These are phyloP conservation scores for Suillus subaureus DNA, from an alignment of 768 basidiomycete genomes.

Conservation along the genomic window DNA sequence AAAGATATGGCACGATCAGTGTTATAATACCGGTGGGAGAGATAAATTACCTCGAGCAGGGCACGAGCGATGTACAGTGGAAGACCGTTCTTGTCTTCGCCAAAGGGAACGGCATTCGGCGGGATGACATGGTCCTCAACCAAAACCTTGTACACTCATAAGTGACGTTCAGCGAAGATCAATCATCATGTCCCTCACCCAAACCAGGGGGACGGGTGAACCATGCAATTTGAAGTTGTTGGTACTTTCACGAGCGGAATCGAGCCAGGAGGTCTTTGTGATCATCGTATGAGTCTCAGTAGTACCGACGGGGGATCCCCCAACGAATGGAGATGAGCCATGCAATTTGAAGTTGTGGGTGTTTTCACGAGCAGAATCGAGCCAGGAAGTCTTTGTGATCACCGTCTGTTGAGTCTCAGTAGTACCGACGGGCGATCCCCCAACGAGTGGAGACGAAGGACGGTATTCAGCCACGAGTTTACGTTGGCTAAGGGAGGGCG, in stretches of 20 bases:
- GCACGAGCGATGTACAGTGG: conserved; percentile 34
- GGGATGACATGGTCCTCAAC: conserved; percentile 34
- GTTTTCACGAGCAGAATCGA: conserved; percentile 30
- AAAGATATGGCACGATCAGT: neutral
- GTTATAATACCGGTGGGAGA: neutral
- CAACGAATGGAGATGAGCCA: conserved; percentile 21
- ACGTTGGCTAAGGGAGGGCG: conserved; percentile 3
- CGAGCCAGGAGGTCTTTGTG: conserved; percentile 23
- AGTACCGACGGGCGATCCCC: conserved; percentile 16
- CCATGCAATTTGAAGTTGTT: conserved; percentile 29
- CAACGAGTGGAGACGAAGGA: conserved; percentile 11
- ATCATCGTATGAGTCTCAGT: conserved; percentile 8
- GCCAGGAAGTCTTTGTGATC: conserved; percentile 19
- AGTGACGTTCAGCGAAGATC: neutral
- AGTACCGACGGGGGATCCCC: neutral
- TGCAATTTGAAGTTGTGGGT: conserved; percentile 29
- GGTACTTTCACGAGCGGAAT: conserved; percentile 31
- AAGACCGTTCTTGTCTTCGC: conserved; percentile 31
- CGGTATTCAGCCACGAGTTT: neutral
- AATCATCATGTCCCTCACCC: conserved; percentile 21
- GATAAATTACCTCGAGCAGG: conserved; percentile 22
- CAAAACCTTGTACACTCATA: conserved; percentile 22
- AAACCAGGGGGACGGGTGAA: conserved; percentile 34
- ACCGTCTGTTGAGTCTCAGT: conserved; percentile 7
- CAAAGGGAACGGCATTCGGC: conserved; percentile 36